These are phyloP conservation scores for Amanita inopinata DNA, from an alignment of 768 basidiomycete genomes.

Conservation along the genomic window DNA sequence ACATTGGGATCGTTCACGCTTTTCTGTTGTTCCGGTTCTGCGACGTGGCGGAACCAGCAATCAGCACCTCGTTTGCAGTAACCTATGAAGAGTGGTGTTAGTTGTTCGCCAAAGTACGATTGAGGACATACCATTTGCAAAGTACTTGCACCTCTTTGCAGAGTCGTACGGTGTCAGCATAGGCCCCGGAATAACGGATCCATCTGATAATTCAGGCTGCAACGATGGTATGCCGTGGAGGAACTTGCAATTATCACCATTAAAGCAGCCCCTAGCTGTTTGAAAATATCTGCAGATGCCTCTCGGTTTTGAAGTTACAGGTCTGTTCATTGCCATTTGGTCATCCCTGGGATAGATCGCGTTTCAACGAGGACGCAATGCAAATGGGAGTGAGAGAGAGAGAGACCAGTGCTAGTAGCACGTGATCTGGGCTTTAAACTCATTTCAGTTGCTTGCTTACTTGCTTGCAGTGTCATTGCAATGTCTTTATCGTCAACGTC, in stretches of 20 bases:
- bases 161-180: conserved; percentile 60
- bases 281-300: conserved; percentile 65
- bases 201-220: conserved; percentile 19
- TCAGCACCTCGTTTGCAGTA: conserved; percentile 59
- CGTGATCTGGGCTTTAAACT: no score
- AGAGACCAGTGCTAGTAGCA: no score
- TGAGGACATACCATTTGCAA: conserved; percentile 37
- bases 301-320: conserved; percentile 59
- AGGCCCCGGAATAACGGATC: conserved; percentile 12
- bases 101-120: neutral
- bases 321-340: conserved; percentile 26
- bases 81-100: conserved; percentile 28
- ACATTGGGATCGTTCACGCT: conserved; percentile 13
- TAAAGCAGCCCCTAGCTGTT: conserved; percentile 57
- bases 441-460: no score
- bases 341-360: neutral
- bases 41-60: conserved; percentile 69
- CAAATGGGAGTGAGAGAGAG: no score
- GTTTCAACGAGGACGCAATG: no score
- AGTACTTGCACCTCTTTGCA: conserved; percentile 61
- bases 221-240: conserved; percentile 41
- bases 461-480: no score
- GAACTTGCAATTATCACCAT: conserved; percentile 66
- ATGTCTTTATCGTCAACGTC: conserved; percentile 76
- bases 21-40: conserved; percentile 14